Conservation (phyloP, 768 basidiomycete species). For the Chalciporus pseudorubinellus region DNA sequence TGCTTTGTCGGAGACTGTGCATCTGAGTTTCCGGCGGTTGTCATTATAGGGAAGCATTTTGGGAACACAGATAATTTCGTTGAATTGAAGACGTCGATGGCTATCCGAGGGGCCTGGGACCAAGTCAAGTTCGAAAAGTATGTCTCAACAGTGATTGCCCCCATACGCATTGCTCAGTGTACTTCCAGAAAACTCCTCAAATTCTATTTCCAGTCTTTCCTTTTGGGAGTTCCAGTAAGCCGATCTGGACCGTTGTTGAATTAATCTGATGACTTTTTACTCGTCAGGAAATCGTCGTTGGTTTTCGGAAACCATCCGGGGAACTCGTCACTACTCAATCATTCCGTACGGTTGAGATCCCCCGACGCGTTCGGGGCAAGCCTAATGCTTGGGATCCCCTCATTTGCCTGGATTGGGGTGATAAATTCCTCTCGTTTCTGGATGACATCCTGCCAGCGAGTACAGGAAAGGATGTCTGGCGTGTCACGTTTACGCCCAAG, state of each 20-base stretch:
- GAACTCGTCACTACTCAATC: slow-evolving; percentile 60
- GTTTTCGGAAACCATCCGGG: slow-evolving; percentile 81
- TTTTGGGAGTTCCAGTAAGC: slow-evolving; percentile 85
- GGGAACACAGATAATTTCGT: slow-evolving; percentile 68
- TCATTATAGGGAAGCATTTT: slow-evolving; percentile 53
- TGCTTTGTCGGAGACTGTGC: neutral
- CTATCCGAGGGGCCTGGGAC: slow-evolving; percentile 62
- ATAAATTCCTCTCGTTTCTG: slow-evolving; percentile 57
- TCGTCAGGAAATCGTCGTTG: slow-evolving; percentile 71
- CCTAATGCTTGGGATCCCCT: slow-evolving; percentile 75
- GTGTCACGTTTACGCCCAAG: slow-evolving; percentile 61
- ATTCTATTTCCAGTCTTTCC: slow-evolving; percentile 89
- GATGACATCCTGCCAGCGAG: slow-evolving; percentile 31
- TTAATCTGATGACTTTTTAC: neutral
- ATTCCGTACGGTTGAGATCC: slow-evolving; percentile 78
- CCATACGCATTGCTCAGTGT: neutral
- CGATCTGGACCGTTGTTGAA: neutral
- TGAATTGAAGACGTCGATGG: slow-evolving; percentile 83
- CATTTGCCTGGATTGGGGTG: slow-evolving; percentile 73
- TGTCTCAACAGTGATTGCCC: slow-evolving; percentile 11
- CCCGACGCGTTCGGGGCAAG: slow-evolving; percentile 73
- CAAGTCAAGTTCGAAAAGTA: slow-evolving; percentile 80
- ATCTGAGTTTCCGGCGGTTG: neutral
- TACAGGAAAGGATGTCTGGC: slow-evolving; percentile 54
- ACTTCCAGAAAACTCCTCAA: slow-evolving; percentile 77